A percentile compares a stretch with the other conserved stretches of the same genome.
These are phyloP conservation scores for Caryopteris hybrid DNA, from an alignment of 305 asterid species.

Conservation along the genomic window DNA sequence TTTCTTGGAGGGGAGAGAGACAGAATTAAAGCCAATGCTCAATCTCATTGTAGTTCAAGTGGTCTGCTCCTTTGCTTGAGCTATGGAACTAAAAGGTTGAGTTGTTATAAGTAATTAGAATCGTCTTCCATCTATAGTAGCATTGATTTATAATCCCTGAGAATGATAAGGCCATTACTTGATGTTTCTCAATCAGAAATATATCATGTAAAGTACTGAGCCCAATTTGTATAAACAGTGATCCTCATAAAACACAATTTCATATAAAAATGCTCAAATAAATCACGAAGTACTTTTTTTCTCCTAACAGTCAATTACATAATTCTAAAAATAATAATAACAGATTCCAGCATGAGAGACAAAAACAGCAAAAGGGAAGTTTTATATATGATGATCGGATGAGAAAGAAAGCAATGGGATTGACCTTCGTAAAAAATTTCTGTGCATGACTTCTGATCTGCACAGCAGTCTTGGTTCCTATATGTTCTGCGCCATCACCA, in stretches of 20 bases:
- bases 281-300: not conserved
- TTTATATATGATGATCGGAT: conserved; percentile 17
- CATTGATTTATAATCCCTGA: not conserved
- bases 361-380: conserved; percentile 12
- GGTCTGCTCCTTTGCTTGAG: not conserved
- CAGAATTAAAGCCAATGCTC: not conserved
- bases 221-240: not conserved
- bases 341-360: conserved; percentile 16
- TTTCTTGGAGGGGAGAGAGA: not conserved
- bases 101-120: not conserved
- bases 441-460: conserved; percentile 99
- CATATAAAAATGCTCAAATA: not conserved
- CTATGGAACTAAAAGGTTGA: not conserved
- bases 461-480: conserved; percentile 99
- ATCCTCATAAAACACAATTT: not conserved
- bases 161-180: not conserved
- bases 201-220: not conserved
- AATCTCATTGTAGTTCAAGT: not conserved
- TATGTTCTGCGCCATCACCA: conserved; percentile 84
- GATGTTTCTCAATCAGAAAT: not conserved
- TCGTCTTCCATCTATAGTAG: not conserved
- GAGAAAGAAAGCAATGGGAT: conserved; percentile 33
- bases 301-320: not conserved
- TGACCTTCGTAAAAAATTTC: conserved; percentile 94
- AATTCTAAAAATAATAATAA: not conserved